Base-by-base conservation (phyloP, 345 rosid genomes). In the Trapa bicornis region DNA sequence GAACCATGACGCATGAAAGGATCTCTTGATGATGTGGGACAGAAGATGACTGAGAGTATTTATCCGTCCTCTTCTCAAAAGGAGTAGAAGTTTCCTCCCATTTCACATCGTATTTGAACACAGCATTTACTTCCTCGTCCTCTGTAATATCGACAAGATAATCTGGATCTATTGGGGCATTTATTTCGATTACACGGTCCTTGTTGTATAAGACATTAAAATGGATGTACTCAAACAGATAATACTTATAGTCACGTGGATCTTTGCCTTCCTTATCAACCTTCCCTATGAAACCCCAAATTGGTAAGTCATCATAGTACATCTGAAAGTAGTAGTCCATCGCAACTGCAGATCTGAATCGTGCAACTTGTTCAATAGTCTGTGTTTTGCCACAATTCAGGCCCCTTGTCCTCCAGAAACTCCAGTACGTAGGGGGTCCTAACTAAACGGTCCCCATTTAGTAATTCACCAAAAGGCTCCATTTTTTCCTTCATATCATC, bases 221-320 rank as follows among this genome's bases (percentile, higher is more conserved):
- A 33, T 76, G 73, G 53, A 78, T 65, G 47, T 81, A 82, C 72
- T 78, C 76, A 60, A 69, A 76, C 41, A 81, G 85, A 63, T 52
- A 77, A 43, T 78, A 78, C 56, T 76, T 78, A 72, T 71, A 78
- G 29, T 81, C 80, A 17, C 78, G 76, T 1, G 82, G 82, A 42
- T 79, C 82, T 41, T 64, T 67, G 36, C 76, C 74, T 64, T 80
- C 78, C 70, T 80, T 80, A 6, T 81, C 85, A 76, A 76, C 79
- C 67, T 81, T 81, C 22, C 85, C 85, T 11, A 81, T 37, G 73
- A 81, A 79, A 6, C 80, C 85, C 85, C 85, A 81, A 37, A 81
- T 74, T 38, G 85, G 85, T 70, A 81, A 62, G 67, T 81, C 85
- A 36, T 81, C 85, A 33, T 81, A 81, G 41, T 81, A 81, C 85